These are phyloP conservation scores for Agaricus bisporus DNA, from an alignment of 768 basidiomycete species.

Conservation along the genomic window DNA sequence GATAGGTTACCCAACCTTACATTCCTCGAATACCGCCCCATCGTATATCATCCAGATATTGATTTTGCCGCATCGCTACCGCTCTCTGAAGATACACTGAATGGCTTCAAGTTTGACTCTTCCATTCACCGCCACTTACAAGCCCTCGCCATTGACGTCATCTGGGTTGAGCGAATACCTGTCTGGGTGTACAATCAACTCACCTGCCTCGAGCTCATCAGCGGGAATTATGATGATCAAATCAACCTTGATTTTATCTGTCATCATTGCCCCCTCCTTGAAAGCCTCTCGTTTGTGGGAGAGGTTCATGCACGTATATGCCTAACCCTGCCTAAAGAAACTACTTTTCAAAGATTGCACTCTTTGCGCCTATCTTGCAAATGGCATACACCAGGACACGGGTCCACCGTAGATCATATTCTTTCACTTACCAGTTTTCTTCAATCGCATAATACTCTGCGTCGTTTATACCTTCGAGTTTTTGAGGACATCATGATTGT, in stretches of 20 bases:
- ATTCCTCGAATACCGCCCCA: conserved; percentile 6
- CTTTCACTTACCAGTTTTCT: conserved; percentile 25
- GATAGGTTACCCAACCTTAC: conserved; percentile 4
- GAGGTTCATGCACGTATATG: conserved; percentile 22
- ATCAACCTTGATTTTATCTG: conserved; percentile 29
- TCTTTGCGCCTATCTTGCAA: conserved; percentile 31
- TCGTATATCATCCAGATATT: neutral
- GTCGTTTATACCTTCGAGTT: conserved; percentile 30
- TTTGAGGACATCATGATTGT: conserved; percentile 17
- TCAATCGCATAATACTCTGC: conserved; percentile 19
- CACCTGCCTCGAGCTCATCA: neutral
- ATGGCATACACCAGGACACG: neutral
- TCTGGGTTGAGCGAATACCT: conserved; percentile 4
- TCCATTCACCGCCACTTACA: neutral
- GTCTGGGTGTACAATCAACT: conserved; percentile 10
- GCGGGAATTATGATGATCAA: conserved; percentile 14
- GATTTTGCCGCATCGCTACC: neutral
- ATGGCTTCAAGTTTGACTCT: neutral
- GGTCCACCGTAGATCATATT: conserved; percentile 13
- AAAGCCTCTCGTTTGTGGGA: conserved; percentile 33
- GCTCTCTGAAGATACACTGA: neutral
- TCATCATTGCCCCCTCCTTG: conserved; percentile 25
- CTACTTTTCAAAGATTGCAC: conserved; percentile 24
- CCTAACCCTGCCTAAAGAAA: conserved; percentile 22
- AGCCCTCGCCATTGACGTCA: conserved; percentile 2